Base-by-base conservation (phyloP, 768 basidiomycete genomes). In the Lactarius vividus region DNA sequence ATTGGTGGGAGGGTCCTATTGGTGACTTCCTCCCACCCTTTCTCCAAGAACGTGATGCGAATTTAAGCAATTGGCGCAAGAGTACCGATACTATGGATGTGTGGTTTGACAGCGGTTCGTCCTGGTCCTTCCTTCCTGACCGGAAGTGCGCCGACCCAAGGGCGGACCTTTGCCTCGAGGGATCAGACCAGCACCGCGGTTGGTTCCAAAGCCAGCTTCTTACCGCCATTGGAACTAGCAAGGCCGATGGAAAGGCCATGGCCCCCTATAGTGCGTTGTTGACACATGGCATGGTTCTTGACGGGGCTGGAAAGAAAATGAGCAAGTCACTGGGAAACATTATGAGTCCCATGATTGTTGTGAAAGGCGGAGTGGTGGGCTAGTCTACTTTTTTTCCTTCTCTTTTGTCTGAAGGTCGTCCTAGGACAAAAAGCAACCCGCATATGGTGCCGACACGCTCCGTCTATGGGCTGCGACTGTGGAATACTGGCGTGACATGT, bases 181-280 rank as follows among this genome's bases (percentile, higher is more conserved):
- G 97, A 16, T 91, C 92, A 1, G 96, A 99, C 76, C 96, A 98
- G 75, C 96, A 99, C 75, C 88, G 96, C 8, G 96, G 96, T 10
- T 99, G 96, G 96, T 99, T 99, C 81, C 97, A 99, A 77, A 96
- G 94, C 64, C 90, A 93, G 70, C 78, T 99, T 31, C 79, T 99
- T 56, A 98, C 97, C 4, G 84, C 87, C 11, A 77, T 96, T 23
- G 85, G 86, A 3, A 79, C 85, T 23, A 76, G 79, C 3, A 69
- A 76, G 10, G 65, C 74, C 13, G 44, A 70, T 71, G 64, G 74
- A 65, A 49, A 71, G 46, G 62, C 75, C 3, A 62, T 61, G 28
- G 78, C 78, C 56, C 88, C 96, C 13, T 99, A 94, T 74, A 81
- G 81, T 44, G 81, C 86, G 5, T 77, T 99, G 65, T 88, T 99